A percentile compares a stretch with the other conserved stretches of the same genome.
These are phyloP conservation scores for Salix exigua DNA, from an alignment of 345 rosid species.

Conservation along the genomic window DNA sequence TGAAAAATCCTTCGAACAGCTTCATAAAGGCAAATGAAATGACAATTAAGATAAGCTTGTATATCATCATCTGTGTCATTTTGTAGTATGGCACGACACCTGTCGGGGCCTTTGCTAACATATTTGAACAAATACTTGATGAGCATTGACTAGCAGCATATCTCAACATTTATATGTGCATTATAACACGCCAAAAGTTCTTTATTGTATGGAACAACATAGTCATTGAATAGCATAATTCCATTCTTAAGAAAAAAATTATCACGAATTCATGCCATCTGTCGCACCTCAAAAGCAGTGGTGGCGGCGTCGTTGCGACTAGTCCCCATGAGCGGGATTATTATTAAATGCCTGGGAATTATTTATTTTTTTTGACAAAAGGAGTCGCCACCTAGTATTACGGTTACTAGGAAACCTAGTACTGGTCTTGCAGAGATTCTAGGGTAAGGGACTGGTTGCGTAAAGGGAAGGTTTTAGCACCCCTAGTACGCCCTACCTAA, in stretches of 20 bases:
- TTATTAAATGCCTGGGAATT: too few species aligned
- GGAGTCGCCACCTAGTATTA: too few species aligned
- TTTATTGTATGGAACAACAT: not conserved
- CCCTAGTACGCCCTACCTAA: too few species aligned
- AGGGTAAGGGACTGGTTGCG: too few species aligned
- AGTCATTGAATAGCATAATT: not conserved
- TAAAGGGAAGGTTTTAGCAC: too few species aligned
- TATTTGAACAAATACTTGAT: not conserved
- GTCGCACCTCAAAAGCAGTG: too few species aligned
- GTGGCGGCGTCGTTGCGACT: too few species aligned
- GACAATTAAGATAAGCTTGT: not conserved
- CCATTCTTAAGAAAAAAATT: not conserved
- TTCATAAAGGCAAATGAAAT: not conserved
- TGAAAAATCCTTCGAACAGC: not conserved
- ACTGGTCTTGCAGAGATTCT: too few species aligned
- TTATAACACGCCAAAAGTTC: not conserved
- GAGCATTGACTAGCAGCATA: not conserved
- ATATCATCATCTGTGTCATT: not conserved
- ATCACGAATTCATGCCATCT: not conserved
- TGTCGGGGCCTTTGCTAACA: not conserved
- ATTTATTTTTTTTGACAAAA: too few species aligned
- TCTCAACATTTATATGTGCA: not conserved
- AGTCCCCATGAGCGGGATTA: too few species aligned
- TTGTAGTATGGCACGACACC: not conserved
- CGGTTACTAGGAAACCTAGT: too few species aligned